Evolutionary conservation across 2,329 filamentous ascomycete genomes (phyloP), one percentile per base, ranked within the genome.

Genomic region (Karstenula rhodostoma): DNA sequence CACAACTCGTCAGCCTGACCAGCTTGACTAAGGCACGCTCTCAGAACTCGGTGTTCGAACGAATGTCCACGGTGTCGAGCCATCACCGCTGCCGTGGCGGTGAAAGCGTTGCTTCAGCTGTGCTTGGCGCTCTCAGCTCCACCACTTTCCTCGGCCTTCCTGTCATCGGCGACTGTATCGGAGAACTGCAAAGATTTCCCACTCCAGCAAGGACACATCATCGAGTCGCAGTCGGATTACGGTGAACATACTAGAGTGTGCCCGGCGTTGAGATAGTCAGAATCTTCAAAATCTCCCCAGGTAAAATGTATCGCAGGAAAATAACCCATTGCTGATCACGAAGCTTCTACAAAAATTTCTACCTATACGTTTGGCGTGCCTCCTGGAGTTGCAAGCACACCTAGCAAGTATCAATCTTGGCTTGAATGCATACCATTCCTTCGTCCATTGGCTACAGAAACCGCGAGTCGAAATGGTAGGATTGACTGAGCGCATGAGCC

Each of bases 61-160:
- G 4, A 22, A 35, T 32, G 17, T 50, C 23, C 17, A 7, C 17
- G 37, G 3, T n/a, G 37, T n/a, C 1, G 13, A 19, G 37, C 37
- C n/a, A n/a, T 40, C 37, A 35, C 37, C 5, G 7, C 13, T 4
- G 33, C 32, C 17, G 15, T 40, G n/a, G 49, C 49, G 49, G 49
- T 52, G 49, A 40, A 25, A 25, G 19, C 17, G 32, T 52, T 27
- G 19, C n/a, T 25, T 40, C 47, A 50, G 22, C 12, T n/a, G 33
- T 40, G 19, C 19, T 40, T 52, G 19, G 49, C 33, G 49, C 22
- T 2, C 33, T 52, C 49, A 42, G 49, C 49, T 27, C 32, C 33
- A 25, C 15, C 27, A 15, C 37, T 40, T 40, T 10, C 12, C 46
- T 19, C 25, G 13, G 47, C n/a, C 8, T 52, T 17, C 15, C 35